Conservation (phyloP, 306 rosid species). For the Pyrus pyrifolia region DNA sequence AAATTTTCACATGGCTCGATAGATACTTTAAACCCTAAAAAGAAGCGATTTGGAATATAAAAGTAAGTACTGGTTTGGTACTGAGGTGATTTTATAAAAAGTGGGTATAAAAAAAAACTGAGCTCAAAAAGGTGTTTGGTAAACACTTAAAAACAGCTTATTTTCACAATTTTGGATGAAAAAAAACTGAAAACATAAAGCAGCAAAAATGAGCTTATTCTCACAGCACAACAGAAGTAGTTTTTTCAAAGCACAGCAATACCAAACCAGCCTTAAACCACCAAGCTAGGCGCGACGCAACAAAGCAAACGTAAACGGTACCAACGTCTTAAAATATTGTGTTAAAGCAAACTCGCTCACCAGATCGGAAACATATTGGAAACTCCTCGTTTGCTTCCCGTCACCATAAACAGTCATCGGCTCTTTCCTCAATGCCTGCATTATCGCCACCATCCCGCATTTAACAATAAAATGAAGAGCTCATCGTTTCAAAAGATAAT, state of each 20-base stretch:
- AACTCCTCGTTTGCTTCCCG: constrained; percentile 99
- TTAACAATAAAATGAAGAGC: constrained; percentile 6
- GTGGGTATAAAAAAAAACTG: too few relatives aligned
- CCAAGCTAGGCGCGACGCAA: constrained; percentile 4
- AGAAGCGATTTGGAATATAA: background rate
- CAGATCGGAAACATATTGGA: constrained; percentile 98
- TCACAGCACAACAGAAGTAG: too few relatives aligned
- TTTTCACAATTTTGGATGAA: too few relatives aligned
- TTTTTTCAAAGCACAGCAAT: too few relatives aligned
- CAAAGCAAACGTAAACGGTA: background rate
- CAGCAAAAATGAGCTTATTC: too few relatives aligned
- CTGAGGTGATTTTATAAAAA: too few relatives aligned
- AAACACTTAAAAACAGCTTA: too few relatives aligned
- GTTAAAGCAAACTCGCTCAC: constrained; percentile 32
- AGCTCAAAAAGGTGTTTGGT: too few relatives aligned
- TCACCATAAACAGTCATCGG: constrained; percentile 96
- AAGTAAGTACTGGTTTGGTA: background rate
- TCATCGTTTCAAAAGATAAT: background rate
- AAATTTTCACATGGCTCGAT: background rate
- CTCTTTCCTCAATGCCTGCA: constrained; percentile 96
- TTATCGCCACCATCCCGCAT: constrained; percentile 4
- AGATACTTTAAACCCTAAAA: background rate
- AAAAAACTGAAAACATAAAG: too few relatives aligned
- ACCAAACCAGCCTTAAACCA: background rate
- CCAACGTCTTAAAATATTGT: background rate